Conservation (phyloP, 2,329 filamentous ascomycete species). For the Simplicillium sp. region DNA sequence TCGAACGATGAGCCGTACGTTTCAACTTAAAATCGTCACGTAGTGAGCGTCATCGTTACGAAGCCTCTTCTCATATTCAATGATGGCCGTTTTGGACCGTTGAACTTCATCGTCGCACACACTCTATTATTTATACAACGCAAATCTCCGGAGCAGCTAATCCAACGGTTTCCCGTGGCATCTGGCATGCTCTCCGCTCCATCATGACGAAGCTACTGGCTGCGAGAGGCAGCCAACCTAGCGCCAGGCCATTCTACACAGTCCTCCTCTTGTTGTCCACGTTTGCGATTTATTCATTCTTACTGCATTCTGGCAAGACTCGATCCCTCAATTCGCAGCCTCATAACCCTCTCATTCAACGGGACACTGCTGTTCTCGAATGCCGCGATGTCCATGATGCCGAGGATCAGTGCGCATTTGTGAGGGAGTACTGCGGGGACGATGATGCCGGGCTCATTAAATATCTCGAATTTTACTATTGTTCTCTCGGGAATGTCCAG, state of each 20-base stretch:
- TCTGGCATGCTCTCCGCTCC: too few species aligned
- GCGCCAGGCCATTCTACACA: slow-evolving; percentile 38
- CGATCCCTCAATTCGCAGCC: slow-evolving; percentile 6
- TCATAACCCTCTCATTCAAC: slow-evolving; percentile 13
- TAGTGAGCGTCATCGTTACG: too few species aligned
- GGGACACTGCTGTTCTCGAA: slow-evolving; percentile 29
- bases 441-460: slow-evolving; percentile 85
- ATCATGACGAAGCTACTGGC: slow-evolving; percentile 4
- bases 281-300: slow-evolving; percentile 33
- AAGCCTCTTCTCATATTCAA: too few species aligned
- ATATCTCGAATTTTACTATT: slow-evolving; percentile 90
- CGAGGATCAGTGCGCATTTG: slow-evolving; percentile 77
- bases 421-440: slow-evolving; percentile 71
- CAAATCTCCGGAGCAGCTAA: too few species aligned
- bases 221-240: slow-evolving; percentile 25
- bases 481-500: slow-evolving; percentile 56
- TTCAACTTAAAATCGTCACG: too few species aligned
- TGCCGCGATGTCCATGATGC: slow-evolving; percentile 74
- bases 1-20: too few species aligned
- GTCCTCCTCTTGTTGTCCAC: slow-evolving; percentile 36
- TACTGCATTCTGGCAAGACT: slow-evolving; percentile 16
- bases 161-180: too few species aligned
- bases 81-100: too few species aligned
- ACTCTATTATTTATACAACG: too few species aligned
- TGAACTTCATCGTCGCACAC: too few species aligned